Conservation (phyloP, 371 early-diverging fungal genomes). For the Mortierella sp. region DNA sequence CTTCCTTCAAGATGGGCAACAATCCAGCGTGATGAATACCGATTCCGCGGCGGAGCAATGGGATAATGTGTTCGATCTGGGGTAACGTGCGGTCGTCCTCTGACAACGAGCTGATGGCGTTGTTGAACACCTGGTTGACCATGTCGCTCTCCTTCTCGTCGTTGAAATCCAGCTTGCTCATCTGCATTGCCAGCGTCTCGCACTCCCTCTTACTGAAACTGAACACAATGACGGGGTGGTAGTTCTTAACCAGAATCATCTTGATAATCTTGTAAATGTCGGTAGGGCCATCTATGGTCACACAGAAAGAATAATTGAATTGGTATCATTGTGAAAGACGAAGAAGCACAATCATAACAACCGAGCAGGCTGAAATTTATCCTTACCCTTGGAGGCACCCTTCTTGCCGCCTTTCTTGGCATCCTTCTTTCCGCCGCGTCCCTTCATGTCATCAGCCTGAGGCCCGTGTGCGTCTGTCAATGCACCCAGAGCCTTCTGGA, state of each 20-base stretch:
- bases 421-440: constrained; percentile 71
- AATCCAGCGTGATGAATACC: constrained; percentile 99
- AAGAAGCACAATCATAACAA: not conserved
- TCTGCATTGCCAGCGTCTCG: constrained; percentile 92
- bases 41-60: constrained; percentile 96
- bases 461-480: constrained; percentile 75
- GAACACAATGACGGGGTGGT: constrained; percentile 99
- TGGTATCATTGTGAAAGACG: not conserved
- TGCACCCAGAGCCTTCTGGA: constrained; percentile 88
- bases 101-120: constrained; percentile 91
- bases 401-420: constrained; percentile 60
- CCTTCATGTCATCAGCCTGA: constrained; percentile 63
- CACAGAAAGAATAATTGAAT: not conserved
- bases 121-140: constrained; percentile 91
- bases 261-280: constrained; percentile 96
- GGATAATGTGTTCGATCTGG: constrained; percentile 96
- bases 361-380: not conserved
- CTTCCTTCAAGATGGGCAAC: constrained; percentile 99
- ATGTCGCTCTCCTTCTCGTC: constrained; percentile 90
- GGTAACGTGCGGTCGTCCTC: constrained; percentile 97
- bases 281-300: constrained; percentile 63
- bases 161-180: constrained; percentile 97
- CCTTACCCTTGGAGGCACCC: constrained; percentile 45
- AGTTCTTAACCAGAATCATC: constrained; percentile 94
- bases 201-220: constrained; percentile 98